Evolutionary conservation across 2,329 filamentous ascomycete genomes (phyloP), one percentile per base, ranked within the genome.

Genomic region (Xylaria arbuscula): DNA sequence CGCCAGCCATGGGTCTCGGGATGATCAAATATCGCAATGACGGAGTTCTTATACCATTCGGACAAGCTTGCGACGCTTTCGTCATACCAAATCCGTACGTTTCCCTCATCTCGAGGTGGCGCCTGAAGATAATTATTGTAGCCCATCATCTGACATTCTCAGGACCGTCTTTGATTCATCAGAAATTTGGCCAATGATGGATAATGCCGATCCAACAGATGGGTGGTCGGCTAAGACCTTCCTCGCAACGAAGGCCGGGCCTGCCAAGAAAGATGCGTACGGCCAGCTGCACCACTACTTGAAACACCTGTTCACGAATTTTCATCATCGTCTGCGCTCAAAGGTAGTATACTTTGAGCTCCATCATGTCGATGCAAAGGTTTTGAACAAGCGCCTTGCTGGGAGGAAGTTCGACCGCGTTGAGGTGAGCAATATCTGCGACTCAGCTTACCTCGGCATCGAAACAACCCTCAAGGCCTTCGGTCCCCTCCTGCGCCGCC

Each of bases 391-490:
- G 15, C 61, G 40, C 1, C 64, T 62, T 15, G 24, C 40, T 7
- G 53, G 64, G 19, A 24, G 24, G 8, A 0, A 58, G 10, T 62
- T 62, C 36, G 58, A 67, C n/a, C 51, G 64, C 5, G 59, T 63
- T 11, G 53, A 67, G 24, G 54, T 63, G 11, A 40, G 47, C n/a
- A 68, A 68, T 15, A 64, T 68, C 45, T 55, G 48, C 32, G 66
- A 68, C 55, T 9, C 17, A n/a, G 1, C 9, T 3, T 65, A 55
- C 22, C 50, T 68, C 1, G 61, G 66, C 2, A 68, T 57, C 50
- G 3, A 28, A 7, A 53, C 28, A 17, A 68, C 66, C 3, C 66
- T 68, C 38, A n/a, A 17, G 32, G 57, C 50, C 17, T 60, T 68
- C 3, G 28, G 55, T 2, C 61, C 61, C 1, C 55, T 68, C 3